Evolutionary conservation across 2,329 filamentous ascomycete genomes (phyloP), one percentile per base, ranked within the genome.

Genomic region (Colletotrichum eremochloae): DNA sequence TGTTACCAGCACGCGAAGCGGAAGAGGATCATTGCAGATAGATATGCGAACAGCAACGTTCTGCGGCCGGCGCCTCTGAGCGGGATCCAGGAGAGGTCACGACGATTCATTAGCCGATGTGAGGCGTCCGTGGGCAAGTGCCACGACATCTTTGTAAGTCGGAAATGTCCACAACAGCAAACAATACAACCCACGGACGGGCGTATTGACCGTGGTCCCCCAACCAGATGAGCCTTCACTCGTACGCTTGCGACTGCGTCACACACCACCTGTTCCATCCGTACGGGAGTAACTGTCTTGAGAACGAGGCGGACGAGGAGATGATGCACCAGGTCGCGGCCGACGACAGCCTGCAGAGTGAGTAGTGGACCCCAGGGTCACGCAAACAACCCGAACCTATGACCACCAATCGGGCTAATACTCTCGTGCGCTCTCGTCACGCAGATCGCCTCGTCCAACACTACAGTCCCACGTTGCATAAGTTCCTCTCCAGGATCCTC

Each of bases 191-290:
- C 12, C 3, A 68, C 76, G 76, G 62, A 76, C 36, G 33, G 40
- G 11, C 46, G 36, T 40, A 57, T 5, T 20, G 29, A 73, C 38
- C n/a, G 6, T 20, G 12, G 38, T 55, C n/a, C n/a, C 14, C 8
- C 24, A 3, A 3, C 18, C 52, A 74, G 73, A 74, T 74, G 72
- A 69, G 72, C 14, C 82, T 93, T 1, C 91, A 93, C 74, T 87
- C 91, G 36, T 93, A 91, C 77, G 91, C 91, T 0, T 89, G 92
- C 65, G 91, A 93, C 77, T 92, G 91, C 75, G 87, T 90, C 38
- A 91, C 90, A 0, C 89, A 92, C 76, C 90, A 92, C 75, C 84
- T 93, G n/a, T 92, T 93, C 77, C 89, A 91, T 67, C 90, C 91
- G 0, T 85, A 89, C 69, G 91, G 91, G 2, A 88, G 89, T 1